Percentiles rank a stretch among this genome's conserved stretches.
Conservation (phyloP, 805 yeast species). For the Tetrapisispora pingtungensis region DNA sequence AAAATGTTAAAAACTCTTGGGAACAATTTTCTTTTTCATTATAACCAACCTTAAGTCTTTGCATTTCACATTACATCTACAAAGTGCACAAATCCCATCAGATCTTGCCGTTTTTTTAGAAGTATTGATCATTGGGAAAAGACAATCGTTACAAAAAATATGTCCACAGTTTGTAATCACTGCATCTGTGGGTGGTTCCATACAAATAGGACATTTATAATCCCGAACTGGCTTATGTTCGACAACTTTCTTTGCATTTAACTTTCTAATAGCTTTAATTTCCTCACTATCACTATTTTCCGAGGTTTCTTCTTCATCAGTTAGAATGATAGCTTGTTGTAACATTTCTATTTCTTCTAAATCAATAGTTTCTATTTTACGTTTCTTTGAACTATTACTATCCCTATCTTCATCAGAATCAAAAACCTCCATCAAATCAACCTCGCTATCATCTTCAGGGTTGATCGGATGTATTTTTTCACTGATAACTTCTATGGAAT, state of each 20-base stretch:
- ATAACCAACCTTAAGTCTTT: constrained; percentile 24
- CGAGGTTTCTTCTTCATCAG: constrained; percentile 28
- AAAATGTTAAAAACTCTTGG: constrained; percentile 2
- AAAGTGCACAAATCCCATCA: constrained; percentile 35
- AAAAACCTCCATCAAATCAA: neutral
- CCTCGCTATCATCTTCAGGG: neutral
- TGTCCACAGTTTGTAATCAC: constrained; percentile 50
- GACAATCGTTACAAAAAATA: constrained; percentile 43
- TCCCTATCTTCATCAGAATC: neutral
- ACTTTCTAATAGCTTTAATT: constrained; percentile 4
- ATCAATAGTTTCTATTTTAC: constrained; percentile 1
- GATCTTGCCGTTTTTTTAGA: constrained; percentile 30
- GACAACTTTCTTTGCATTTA: constrained; percentile 10
- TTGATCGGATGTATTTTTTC: neutral
- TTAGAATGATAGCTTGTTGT: constrained; percentile 32
- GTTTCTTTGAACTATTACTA: neutral
- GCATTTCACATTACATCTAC: constrained; percentile 31
- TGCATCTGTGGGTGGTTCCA: constrained; percentile 41
- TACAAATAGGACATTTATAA: constrained; percentile 44
- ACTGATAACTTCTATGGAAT: neutral
- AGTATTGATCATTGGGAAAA: constrained; percentile 39
- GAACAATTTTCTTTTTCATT: constrained; percentile 25
- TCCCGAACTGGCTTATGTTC: constrained; percentile 27
- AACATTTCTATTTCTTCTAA: constrained; percentile 17
- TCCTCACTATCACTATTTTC: constrained; percentile 1